Percentiles rank a stretch among this genome's conserved stretches.
phyloP scores from a whole-genome alignment of 139 green algal species.

The Closterium sp. region DNA sequence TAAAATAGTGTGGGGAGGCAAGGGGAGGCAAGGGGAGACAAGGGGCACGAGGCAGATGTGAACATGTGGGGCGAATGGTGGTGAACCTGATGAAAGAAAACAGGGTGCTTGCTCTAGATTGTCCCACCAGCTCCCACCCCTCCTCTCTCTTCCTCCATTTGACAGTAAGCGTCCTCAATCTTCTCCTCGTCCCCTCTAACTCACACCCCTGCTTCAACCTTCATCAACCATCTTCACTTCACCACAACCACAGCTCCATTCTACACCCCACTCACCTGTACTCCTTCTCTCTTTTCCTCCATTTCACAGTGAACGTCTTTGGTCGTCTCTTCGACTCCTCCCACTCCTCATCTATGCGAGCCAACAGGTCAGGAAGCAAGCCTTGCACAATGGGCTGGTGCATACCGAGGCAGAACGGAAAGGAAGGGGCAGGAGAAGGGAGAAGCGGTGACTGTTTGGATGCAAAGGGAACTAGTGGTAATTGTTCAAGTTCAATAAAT shows the following conservation, averaged over 20 bases:
- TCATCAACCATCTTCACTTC: background rate
- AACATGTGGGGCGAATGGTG: background rate
- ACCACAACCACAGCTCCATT: background rate
- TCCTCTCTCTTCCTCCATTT: slow-evolving; percentile 14
- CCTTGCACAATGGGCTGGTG: background rate
- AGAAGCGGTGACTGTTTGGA: too few relatives aligned
- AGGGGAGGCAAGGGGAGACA: background rate
- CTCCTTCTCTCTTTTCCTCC: background rate
- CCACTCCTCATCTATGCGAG: background rate
- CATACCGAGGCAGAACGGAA: background rate
- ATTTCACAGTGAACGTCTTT: slow-evolving; percentile 26
- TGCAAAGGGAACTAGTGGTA: too few relatives aligned
- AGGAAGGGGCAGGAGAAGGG: too few relatives aligned
- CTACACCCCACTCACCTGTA: background rate
- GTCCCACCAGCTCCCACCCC: background rate
- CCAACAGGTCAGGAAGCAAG: background rate
- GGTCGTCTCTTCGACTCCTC: slow-evolving; percentile 22
- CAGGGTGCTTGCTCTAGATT: background rate
- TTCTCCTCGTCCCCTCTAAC: background rate
- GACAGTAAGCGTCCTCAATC: slow-evolving; percentile 8
- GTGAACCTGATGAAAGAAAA: too few relatives aligned
- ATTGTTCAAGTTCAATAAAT: too few relatives aligned
- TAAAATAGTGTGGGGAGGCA: too few relatives aligned
- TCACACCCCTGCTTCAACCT: too few relatives aligned
- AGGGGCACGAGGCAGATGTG: background rate